phyloP scores from a whole-genome alignment of 139 green algal genomes.

The Micractinium conductrix region DNA sequence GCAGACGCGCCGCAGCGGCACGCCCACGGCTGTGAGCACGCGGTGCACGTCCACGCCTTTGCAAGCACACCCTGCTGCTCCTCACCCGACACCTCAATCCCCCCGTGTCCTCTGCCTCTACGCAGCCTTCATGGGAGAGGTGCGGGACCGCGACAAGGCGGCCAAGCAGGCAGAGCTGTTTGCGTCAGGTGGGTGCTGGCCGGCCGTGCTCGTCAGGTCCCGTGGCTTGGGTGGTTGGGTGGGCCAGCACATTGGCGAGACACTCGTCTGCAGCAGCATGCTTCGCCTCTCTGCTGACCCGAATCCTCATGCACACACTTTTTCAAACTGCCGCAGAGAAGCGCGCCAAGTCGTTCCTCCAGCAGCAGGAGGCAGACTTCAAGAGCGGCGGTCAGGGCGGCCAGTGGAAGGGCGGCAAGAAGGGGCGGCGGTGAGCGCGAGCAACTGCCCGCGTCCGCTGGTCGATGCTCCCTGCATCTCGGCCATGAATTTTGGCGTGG shows the following conservation, averaged over 20 bases:
- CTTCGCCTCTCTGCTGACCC: background rate
- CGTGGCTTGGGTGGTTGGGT: no score
- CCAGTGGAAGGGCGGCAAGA: slow-evolving; percentile 84
- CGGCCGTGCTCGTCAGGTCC: no score
- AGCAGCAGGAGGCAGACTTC: slow-evolving; percentile 84
- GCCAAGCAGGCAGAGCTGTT: slow-evolving; percentile 46
- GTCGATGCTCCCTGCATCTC: no score
- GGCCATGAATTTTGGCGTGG: no score
- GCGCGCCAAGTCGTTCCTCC: slow-evolving; percentile 73
- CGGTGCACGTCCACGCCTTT: no score
- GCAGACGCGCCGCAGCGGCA: no score
- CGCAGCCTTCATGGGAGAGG: slow-evolving; percentile 73
- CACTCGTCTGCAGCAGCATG: no score
- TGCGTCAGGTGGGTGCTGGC: slow-evolving; percentile 18
- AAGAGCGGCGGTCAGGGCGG: slow-evolving; percentile 88
- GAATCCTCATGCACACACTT: no score
- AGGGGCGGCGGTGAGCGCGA: background rate
- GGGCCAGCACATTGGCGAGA: no score
- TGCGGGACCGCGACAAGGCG: slow-evolving; percentile 54
- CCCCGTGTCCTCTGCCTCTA: background rate
- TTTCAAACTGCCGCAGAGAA: background rate
- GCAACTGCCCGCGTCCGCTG: no score
- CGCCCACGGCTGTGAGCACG: no score
- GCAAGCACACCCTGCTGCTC: no score
- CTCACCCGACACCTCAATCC: background rate